Evolutionary conservation across 805 yeast species (phyloP).

Genomic region (Monosporozyma unispora): DNA sequence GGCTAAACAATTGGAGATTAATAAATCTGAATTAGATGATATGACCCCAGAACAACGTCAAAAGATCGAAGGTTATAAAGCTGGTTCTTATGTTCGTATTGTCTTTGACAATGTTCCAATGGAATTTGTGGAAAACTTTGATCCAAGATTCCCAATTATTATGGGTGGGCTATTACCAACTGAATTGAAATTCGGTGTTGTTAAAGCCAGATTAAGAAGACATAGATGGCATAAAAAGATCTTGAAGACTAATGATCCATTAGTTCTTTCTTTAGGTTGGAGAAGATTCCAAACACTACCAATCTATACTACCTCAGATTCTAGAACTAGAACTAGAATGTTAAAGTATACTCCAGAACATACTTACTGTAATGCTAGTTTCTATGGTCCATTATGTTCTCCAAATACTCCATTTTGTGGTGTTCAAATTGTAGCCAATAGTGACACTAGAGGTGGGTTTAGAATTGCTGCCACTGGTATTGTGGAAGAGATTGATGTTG

Average conservation of each 20-base stretch:
- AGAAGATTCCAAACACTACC: constrained; percentile 97
- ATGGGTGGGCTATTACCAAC: constrained; percentile 87
- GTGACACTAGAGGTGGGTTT: constrained; percentile 80
- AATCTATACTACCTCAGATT: constrained; percentile 90
- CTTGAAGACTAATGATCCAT: constrained; percentile 89
- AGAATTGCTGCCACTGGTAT: constrained; percentile 96
- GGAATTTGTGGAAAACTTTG: constrained; percentile 81
- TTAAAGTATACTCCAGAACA: constrained; percentile 97
- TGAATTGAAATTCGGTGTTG: constrained; percentile 85
- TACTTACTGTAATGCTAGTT: constrained; percentile 89
- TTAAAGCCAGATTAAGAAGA: constrained; percentile 89
- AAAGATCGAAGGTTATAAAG: constrained; percentile 81
- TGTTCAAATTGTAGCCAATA: constrained; percentile 76
- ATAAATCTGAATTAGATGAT: constrained; percentile 64
- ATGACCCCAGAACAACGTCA: constrained; percentile 72
- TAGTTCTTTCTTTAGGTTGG: constrained; percentile 93
- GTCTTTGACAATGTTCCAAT: constrained; percentile 79
- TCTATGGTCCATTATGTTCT: constrained; percentile 94
- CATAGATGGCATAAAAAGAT: constrained; percentile 99
- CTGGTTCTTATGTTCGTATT: constrained; percentile 88
- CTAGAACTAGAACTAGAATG: constrained; percentile 96
- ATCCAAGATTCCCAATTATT: constrained; percentile 76
- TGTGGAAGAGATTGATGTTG: constrained; percentile 84
- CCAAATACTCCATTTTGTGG: constrained; percentile 98
- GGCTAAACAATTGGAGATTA: constrained; percentile 92